A percentile compares a stretch with the other conserved stretches of the same genome.
Evolutionary conservation across 495 filamentous ascomycete genomes (phyloP).

Genomic region (Aspergillus coremiiformis): DNA sequence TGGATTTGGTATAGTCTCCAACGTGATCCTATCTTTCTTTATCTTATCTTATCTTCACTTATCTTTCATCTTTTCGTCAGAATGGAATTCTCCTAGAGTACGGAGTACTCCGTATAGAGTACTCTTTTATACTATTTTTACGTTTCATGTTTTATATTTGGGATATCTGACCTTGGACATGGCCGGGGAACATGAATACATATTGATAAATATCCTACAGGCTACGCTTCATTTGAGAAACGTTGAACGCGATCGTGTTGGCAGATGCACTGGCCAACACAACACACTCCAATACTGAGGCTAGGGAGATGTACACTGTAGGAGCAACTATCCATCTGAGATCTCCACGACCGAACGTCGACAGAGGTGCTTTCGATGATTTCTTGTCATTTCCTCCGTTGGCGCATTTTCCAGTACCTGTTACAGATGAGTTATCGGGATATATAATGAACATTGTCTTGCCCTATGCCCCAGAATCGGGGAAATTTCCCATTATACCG

Average conservation of each 20-base stretch:
- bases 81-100: no score
- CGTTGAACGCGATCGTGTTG: slow-evolving; percentile 24
- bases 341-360: slow-evolving; percentile 19
- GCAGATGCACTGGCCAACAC: background rate
- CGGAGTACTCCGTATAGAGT: no score
- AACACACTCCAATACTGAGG: no score
- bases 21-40: no score
- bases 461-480: slow-evolving; percentile 4
- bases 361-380: slow-evolving; percentile 19
- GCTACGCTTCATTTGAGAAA: slow-evolving; percentile 19
- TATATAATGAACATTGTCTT: slow-evolving; percentile 28
- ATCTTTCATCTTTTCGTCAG: no score
- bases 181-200: slow-evolving; percentile 10
- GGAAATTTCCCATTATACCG: slow-evolving; percentile 19
- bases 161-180: no score
- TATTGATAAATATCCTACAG: no score
- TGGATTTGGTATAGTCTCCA: background rate
- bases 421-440: slow-evolving; percentile 19
- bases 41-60: no score
- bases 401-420: slow-evolving; percentile 13
- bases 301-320: no score
- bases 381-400: slow-evolving; percentile 22
- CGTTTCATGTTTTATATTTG: no score
- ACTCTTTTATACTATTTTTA: no score
- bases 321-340: slow-evolving; percentile 23